A percentile compares a stretch with the other conserved stretches of the same genome.
Evolutionary conservation across 2,329 filamentous ascomycete genomes (phyloP).

Genomic region (Pseudopithomyces maydicus): DNA sequence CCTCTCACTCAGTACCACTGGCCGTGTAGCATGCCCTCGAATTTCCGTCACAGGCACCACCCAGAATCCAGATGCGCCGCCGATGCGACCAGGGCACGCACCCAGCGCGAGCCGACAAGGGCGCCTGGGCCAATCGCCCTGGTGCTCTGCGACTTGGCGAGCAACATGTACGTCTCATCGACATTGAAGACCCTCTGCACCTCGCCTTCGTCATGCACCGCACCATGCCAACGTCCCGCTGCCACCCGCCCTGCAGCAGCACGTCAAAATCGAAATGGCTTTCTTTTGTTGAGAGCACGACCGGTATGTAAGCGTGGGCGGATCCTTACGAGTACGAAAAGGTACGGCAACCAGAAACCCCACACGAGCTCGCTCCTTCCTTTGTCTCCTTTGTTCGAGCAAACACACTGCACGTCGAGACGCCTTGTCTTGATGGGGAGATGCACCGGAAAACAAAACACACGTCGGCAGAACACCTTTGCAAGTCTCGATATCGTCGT

Average conservation of each 20-base stretch:
- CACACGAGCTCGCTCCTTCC: neutral
- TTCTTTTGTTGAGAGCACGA: neutral
- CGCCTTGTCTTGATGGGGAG: neutral
- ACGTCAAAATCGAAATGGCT: neutral
- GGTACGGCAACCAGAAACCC: too few species aligned
- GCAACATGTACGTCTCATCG: slow-evolving; percentile 9
- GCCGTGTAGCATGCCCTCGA: neutral
- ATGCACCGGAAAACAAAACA: neutral
- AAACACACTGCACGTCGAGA: too few species aligned
- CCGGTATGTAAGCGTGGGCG: neutral
- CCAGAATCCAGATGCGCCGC: neutral
- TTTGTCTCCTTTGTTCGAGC: neutral
- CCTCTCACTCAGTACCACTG: neutral
- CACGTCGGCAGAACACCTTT: neutral
- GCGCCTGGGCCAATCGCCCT: neutral
- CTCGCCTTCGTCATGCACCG: neutral
- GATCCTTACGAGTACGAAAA: neutral
- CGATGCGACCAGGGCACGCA: neutral
- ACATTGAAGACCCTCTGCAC: neutral
- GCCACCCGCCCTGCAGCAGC: neutral
- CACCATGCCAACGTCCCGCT: neutral
- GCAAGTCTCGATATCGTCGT: too few species aligned
- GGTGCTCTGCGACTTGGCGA: neutral
- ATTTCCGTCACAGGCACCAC: slow-evolving; percentile 7
- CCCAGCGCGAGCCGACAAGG: neutral